Percentiles rank a stretch among this genome's conserved stretches.
Conservation (phyloP, 768 basidiomycete species). For the Termitomyces titanicus region DNA sequence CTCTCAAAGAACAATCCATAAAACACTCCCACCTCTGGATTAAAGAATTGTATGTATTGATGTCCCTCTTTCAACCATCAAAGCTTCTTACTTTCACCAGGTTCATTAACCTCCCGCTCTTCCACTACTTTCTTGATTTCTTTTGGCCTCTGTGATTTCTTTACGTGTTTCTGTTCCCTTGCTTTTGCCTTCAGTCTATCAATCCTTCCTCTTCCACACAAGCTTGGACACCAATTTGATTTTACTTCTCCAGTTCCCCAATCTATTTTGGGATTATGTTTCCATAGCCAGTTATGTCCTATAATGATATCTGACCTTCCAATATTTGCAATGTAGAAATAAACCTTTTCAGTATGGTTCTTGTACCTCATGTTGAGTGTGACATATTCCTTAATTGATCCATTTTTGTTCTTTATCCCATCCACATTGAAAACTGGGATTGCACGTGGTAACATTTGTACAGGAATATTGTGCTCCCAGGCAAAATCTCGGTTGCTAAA, state of each 20-base stretch:
- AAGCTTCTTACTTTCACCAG: not conserved
- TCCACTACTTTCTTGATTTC: not conserved
- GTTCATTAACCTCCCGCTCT: not conserved
- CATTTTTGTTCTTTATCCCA: not conserved
- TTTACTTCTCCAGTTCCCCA: not conserved
- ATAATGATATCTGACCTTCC: slow-evolving; percentile 1
- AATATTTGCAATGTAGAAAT: not conserved
- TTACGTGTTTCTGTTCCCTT: not conserved
- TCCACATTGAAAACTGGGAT: not conserved
- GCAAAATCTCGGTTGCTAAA: slow-evolving; percentile 1
- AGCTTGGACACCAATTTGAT: not conserved
- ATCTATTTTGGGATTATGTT: not conserved
- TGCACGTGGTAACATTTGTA: not conserved
- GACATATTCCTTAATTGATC: not conserved
- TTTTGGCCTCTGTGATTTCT: not conserved
- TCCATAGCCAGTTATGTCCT: not conserved
- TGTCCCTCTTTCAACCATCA: not conserved
- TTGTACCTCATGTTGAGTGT: not conserved
- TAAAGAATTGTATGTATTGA: not conserved
- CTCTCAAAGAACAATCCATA: no score
- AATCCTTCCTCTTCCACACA: not conserved
- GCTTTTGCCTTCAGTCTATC: not conserved
- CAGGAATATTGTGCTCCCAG: not conserved
- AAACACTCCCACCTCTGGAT: slow-evolving; percentile 1
- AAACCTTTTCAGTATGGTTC: not conserved